Evolutionary conservation across 2,329 filamentous ascomycete species (phyloP).

Genomic region (Dactylellina haptotyla): DNA sequence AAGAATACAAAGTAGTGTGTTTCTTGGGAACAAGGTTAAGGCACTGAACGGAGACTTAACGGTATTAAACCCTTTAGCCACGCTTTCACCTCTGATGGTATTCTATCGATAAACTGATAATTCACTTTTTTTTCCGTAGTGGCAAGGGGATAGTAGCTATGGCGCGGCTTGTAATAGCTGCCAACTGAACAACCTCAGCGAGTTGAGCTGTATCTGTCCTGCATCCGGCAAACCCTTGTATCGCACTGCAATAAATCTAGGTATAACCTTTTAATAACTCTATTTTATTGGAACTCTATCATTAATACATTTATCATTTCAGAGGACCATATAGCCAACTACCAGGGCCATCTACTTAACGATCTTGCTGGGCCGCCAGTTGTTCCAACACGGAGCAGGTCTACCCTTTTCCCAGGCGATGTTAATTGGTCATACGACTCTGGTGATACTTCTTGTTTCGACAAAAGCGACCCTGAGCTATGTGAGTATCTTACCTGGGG

Average conservation of each 20-base stretch:
- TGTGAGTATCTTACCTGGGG: slow-evolving; percentile 1
- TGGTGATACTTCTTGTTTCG: slow-evolving; percentile 20
- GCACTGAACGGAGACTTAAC: slow-evolving; percentile 5
- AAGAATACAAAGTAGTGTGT: slow-evolving; percentile 23
- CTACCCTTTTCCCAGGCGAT: neutral
- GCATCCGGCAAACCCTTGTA: neutral
- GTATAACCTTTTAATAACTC: slow-evolving; percentile 2
- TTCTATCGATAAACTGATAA: neutral
- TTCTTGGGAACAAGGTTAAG: slow-evolving; percentile 3
- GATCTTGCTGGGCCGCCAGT: slow-evolving; percentile 6
- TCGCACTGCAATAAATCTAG: slow-evolving; percentile 15
- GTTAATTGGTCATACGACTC: slow-evolving; percentile 7
- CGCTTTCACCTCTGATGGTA: neutral
- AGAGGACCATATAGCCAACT: slow-evolving; percentile 18
- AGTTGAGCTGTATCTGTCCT: slow-evolving; percentile 21
- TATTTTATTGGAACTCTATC: neutral
- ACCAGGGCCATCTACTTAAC: slow-evolving; percentile 13
- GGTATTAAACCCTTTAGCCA: neutral
- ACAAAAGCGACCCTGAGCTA: neutral
- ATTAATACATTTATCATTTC: neutral
- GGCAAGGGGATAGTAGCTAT: neutral
- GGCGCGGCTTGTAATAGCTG: slow-evolving; percentile 2
- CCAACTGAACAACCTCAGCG: slow-evolving; percentile 13
- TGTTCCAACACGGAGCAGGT: slow-evolving; percentile 1
- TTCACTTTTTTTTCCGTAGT: neutral